Evolutionary conservation across 768 basidiomycete genomes (phyloP).

Genomic region (Lentinula sp.): DNA sequence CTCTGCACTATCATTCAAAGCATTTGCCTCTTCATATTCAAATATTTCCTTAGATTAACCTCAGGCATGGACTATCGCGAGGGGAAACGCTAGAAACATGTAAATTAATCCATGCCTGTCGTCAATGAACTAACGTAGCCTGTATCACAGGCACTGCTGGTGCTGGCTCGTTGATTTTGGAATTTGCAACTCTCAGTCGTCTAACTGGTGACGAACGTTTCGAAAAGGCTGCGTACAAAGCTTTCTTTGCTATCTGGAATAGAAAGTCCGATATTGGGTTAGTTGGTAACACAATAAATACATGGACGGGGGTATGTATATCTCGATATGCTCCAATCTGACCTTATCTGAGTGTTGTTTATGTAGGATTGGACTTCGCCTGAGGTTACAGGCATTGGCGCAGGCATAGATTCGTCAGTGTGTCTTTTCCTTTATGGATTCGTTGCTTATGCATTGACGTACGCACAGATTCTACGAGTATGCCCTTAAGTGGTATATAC

Average conservation of each 20-base stretch:
- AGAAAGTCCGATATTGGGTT: slow-evolving; percentile 78
- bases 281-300: slow-evolving; percentile 86
- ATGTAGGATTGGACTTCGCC: slow-evolving; percentile 69
- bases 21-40: neutral
- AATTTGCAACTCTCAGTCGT: slow-evolving; percentile 90
- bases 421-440: neutral
- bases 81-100: slow-evolving; percentile 85
- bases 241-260: slow-evolving; percentile 94
- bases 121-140: neutral
- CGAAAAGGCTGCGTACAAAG: slow-evolving; percentile 83
- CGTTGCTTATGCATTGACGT: slow-evolving; percentile 16
- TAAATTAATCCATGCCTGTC: slow-evolving; percentile 31
- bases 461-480: slow-evolving; percentile 72
- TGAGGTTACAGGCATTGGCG: slow-evolving; percentile 78
- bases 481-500: slow-evolving; percentile 86
- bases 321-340: neutral
- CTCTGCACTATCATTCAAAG: slow-evolving; percentile 4
- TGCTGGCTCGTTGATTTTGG: slow-evolving; percentile 87
- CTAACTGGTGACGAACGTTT: slow-evolving; percentile 87
- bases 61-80: slow-evolving; percentile 67
- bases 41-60: slow-evolving; percentile 56
- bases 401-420: slow-evolving; percentile 51
- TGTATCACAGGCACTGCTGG: slow-evolving; percentile 71
- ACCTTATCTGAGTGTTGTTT: slow-evolving; percentile 6
- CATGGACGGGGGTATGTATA: slow-evolving; percentile 65